These are phyloP conservation scores for Cardamine resedifolia DNA, from an alignment of 345 rosid genomes.

Conservation along the genomic window DNA sequence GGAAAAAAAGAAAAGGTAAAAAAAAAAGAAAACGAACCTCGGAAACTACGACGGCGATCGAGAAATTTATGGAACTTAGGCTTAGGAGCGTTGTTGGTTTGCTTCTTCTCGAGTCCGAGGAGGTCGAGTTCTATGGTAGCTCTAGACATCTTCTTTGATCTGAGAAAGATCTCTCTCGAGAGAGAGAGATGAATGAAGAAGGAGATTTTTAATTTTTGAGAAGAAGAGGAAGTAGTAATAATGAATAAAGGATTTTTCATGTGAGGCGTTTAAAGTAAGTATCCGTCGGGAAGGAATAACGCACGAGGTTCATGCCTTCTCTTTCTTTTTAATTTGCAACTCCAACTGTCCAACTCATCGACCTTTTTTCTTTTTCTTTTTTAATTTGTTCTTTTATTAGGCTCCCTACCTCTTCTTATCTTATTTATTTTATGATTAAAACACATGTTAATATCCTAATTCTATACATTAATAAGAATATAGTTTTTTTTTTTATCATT, in stretches of 20 bases:
- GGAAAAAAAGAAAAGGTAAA: neutral
- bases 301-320: conserved; percentile 39
- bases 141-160: conserved; percentile 50
- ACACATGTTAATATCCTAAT: conserved; percentile 18
- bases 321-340: neutral
- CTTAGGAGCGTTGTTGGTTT: conserved; percentile 34
- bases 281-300: neutral
- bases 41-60: conserved; percentile 69
- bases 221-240: conserved; percentile 1
- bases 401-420: conserved; percentile 11
- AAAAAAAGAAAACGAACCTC: conserved; percentile 48
- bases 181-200: neutral
- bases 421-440: neutral
- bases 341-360: conserved; percentile 2
- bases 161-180: neutral
- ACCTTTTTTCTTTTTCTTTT: neutral
- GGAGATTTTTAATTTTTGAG: neutral
- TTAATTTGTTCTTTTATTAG: neutral
- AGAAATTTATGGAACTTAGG: conserved; percentile 52
- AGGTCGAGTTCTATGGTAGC: conserved; percentile 68
- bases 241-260: conserved; percentile 1
- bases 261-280: conserved; percentile 13
- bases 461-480: neutral
- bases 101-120: conserved; percentile 56
- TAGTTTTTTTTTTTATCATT: neutral